Conservation (phyloP, 2,329 filamentous ascomycete genomes). For the Pezicula rhizophila region DNA sequence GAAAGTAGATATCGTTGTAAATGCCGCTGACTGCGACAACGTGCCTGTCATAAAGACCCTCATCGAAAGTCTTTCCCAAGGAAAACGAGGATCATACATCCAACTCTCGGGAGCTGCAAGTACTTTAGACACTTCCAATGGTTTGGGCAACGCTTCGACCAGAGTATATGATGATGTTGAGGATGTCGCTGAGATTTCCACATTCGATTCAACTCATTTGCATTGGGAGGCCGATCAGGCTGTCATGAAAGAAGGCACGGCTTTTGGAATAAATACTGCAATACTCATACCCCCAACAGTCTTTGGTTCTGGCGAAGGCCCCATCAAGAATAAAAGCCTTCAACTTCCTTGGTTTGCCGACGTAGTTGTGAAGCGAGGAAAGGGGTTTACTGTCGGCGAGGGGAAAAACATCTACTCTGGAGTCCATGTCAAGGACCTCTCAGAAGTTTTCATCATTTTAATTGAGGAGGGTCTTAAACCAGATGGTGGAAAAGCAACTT, state of each 20-base stretch:
- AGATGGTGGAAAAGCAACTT: constrained; percentile 32
- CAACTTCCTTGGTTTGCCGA: constrained; percentile 42
- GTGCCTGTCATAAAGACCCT: constrained; percentile 1
- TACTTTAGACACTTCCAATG: constrained; percentile 2
- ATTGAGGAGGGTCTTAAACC: constrained; percentile 41
- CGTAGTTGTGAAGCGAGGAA: constrained; percentile 37
- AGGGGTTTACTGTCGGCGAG: constrained; percentile 42
- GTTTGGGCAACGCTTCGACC: constrained; percentile 21
- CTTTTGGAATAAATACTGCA: constrained; percentile 38
- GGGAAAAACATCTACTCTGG: constrained; percentile 43
- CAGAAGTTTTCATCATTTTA: constrained; percentile 42
- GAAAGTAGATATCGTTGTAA: constrained; percentile 10
- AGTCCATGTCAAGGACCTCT: constrained; percentile 48
- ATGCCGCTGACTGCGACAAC: constrained; percentile 9
- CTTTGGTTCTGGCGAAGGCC: constrained; percentile 46
- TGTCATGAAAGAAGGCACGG: constrained; percentile 31
- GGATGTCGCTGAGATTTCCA: constrained; percentile 36
- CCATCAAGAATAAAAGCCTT: constrained; percentile 41
- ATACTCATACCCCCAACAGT: constrained; percentile 53
- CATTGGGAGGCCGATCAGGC: constrained; percentile 52
- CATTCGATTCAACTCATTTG: constrained; percentile 34
- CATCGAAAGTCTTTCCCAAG: constrained; percentile 6
- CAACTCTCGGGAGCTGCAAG: constrained; percentile 13
- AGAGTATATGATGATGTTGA: constrained; percentile 40
- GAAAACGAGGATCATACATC: constrained; percentile 7